A percentile compares a stretch with the other conserved stretches of the same genome.
phyloP scores from a whole-genome alignment of 768 basidiomycete genomes.

The Termitomyces sp. region DNA sequence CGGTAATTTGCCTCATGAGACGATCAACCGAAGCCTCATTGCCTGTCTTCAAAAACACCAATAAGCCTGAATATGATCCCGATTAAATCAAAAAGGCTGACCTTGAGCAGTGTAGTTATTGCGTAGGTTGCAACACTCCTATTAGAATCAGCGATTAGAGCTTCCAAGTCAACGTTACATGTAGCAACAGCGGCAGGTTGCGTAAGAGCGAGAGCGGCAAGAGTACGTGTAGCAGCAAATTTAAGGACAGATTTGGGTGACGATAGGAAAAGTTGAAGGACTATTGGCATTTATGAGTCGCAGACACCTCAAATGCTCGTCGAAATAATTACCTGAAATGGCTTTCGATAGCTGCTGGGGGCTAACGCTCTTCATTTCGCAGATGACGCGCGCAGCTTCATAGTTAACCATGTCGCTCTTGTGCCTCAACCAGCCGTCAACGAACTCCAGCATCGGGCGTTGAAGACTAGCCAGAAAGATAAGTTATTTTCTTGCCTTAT shows the following conservation, averaged over 20 bases:
- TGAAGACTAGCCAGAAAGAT: constrained; percentile 55
- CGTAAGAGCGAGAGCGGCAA: constrained; percentile 81
- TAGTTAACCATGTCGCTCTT: constrained; percentile 99
- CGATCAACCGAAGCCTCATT: constrained; percentile 99
- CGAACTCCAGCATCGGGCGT: constrained; percentile 86
- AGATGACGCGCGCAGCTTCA: constrained; percentile 95
- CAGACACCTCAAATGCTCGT: background rate
- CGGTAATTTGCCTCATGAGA: constrained; percentile 97
- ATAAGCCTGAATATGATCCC: background rate
- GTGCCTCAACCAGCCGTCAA: constrained; percentile 94
- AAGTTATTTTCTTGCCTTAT: background rate
- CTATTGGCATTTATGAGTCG: constrained; percentile 31
- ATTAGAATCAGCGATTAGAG: constrained; percentile 92
- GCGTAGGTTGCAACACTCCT: constrained; percentile 97
- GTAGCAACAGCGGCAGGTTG: constrained; percentile 84
- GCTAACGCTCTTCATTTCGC: constrained; percentile 87
- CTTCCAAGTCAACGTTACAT: constrained; percentile 96
- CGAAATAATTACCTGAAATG: constrained; percentile 70
- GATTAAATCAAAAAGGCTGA: constrained; percentile 19
- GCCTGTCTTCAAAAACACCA: constrained; percentile 62
- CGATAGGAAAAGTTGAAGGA: constrained; percentile 92
- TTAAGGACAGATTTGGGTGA: constrained; percentile 94
- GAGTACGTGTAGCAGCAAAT: constrained; percentile 94
- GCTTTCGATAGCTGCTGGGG: constrained; percentile 77
- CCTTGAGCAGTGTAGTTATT: constrained; percentile 97